Evolutionary conservation across 352 stramenopile species (phyloP).

Genomic region (Phytophthora meadii): DNA sequence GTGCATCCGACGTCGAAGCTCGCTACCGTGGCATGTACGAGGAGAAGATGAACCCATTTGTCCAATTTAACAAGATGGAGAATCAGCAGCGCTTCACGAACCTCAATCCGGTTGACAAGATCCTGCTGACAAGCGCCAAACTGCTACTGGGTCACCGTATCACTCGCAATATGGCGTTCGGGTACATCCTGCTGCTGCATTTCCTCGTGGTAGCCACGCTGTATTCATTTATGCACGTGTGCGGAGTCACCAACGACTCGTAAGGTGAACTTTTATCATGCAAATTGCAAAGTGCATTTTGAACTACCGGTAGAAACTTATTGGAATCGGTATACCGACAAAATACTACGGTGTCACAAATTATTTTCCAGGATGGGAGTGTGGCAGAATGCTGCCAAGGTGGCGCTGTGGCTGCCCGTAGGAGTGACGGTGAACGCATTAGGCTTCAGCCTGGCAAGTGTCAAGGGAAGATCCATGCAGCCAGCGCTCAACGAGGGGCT

Average conservation of each 20-base stretch:
- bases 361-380: slow-evolving; percentile 39
- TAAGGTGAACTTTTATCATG: background rate
- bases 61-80: slow-evolving; percentile 92
- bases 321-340: background rate
- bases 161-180: slow-evolving; percentile 84
- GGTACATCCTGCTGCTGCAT: slow-evolving; percentile 88
- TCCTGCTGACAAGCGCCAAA: slow-evolving; percentile 87
- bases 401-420: slow-evolving; percentile 82
- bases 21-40: slow-evolving; percentile 92
- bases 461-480: slow-evolving; percentile 88
- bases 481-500: slow-evolving; percentile 81
- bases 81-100: slow-evolving; percentile 90
- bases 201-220: slow-evolving; percentile 87
- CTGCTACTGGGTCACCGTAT: slow-evolving; percentile 85
- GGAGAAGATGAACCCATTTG: slow-evolving; percentile 92
- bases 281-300: too few species aligned
- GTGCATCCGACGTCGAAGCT: slow-evolving; percentile 60
- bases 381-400: slow-evolving; percentile 70
- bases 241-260: slow-evolving; percentile 78
- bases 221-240: slow-evolving; percentile 90
- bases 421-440: slow-evolving; percentile 81
- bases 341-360: too few species aligned
- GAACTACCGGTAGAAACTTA: background rate
- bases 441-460: slow-evolving; percentile 69
- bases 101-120: slow-evolving; percentile 91